Base-by-base conservation (phyloP, 1,139 yeast genomes). In the Sugiyamaella sp. region DNA sequence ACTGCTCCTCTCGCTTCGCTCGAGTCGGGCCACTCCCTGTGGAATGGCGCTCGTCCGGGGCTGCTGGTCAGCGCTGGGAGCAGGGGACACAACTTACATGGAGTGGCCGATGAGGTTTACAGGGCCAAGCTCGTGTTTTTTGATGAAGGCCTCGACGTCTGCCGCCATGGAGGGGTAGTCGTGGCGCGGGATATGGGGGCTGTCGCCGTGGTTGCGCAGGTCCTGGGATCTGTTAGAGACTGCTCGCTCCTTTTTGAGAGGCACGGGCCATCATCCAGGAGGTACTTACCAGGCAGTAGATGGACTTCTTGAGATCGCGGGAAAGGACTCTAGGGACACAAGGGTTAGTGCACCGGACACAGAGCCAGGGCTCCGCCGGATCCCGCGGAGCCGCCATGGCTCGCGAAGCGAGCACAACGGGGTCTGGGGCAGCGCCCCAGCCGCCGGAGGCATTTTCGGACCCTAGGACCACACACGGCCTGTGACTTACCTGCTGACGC, bases 81-180 rank as follows among this genome's bases (percentile, higher is more conserved):
- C 14, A 29, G 35, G 4, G 14, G 14, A n/a, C 5, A 8, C n/a
- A 12, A 45, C 55, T 47, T 50, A 56, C 97, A 93, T 90, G 0
- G 97, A 90, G 70, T 91, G 98, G 1, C 99, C 99, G 22, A 93
- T 76, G 20, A 93, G 60, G 17, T 89, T 81, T 0, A 95, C 88
- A 39, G 78, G 73, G 27, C 74, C 73, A 10, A 84, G 58, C 1
- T 58, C 62, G 17, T 81, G 76, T 3, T 78, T 79, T 1, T 65
- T 64, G 14, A 90, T 78, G 67, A 91, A 93, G 32, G 71, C 65
- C 64, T 85, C 90, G 21, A 93, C 90, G 69, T 93, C 99, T 0
- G 89, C 86, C 0, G 97, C 86, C 73, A 93, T 75, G 1, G 93
- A 74, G 0, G 88, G 86, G 68, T 90, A 90, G 69, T 87, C 93